Evolutionary conservation across 2,329 filamentous ascomycete species (phyloP), one percentile per base, ranked within the genome.

Genomic region (Sclerotinia glacialis): DNA sequence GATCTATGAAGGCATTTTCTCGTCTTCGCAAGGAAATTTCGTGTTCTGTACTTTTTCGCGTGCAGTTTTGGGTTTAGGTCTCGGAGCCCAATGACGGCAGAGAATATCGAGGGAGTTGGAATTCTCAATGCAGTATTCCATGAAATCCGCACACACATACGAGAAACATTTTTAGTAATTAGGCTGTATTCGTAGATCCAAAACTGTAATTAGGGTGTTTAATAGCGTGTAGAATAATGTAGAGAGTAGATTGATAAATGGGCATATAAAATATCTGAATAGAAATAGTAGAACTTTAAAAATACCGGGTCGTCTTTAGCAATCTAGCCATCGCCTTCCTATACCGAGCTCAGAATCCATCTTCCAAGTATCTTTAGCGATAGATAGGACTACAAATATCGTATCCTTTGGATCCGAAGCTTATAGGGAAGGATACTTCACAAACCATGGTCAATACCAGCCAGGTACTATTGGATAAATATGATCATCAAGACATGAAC

Each of bases 41-140:
- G n/a, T 46, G 8, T 23, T 37, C 37, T 55, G 44, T 23, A 63
- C 9, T 14, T 18, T 40, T 34, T 64, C 56, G 2, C 60, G 34
- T 1, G 8, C 28, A 16, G 52, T 67, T 18, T 53, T 40, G 7
- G 34, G 47, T 23, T 67, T 67, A 18, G 64, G 55, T 16, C 46
- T 44, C 5, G 70, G 70, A 23, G 71, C 72, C 72, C 72, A 72
- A 34, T 69, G 64, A 8, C 70, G 68, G 37, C 67, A 69, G 0
- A 73, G n/a, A 6, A 73, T 70, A 52, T 73, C 71, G 37, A 73
- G 65, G 1, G 69, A 72, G 12, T 67, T 34, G 0, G 71, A 73
- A 3, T 64, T 65, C 12, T 71, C 69, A 14, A 73, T 69, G 26
- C 70, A 72, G 42, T 71, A 73, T 9, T 72, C 66, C 18, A 72